Base-by-base conservation (phyloP, 225 moss, liverwort and hornwort species). In the Sphagnum contortum region DNA sequence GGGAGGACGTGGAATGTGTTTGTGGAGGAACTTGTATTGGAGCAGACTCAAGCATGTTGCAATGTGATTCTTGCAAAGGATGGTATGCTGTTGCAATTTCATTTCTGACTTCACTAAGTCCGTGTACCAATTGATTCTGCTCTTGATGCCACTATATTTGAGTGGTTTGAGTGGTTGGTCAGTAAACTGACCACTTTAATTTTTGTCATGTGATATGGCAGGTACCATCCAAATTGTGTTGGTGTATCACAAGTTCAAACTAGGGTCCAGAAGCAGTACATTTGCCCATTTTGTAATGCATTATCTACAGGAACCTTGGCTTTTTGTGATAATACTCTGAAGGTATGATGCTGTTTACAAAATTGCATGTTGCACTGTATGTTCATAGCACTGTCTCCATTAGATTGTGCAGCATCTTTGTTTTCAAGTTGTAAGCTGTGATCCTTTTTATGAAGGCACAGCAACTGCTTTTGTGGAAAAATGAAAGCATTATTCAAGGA, bases 191-290 rank as follows among this genome's bases (percentile, higher is more conserved):
- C 29, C 29, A 29, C 29, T 29, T 29, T 29, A 29, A 29, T 29
- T 29, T 29, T 29, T 29, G 29, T 58, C 58, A 5, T 45, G n/a
- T 69, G 58, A 61, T 52, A 51, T 48, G 64, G 77, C 86, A 95
- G 94, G 89, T 95, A 89, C 65, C 95, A 95, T 78, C 88, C 88
- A 14, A 66, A 64, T 8, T 95, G 95, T 65, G 63, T 95, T n/a
- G 95, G 91, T 5, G 74, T 84, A 3, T 68, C 80, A 12, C 86
- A 82, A 9, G 64, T 90, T 71, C 91, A 91, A 29, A 91, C 82
- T 56, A 79, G 88, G 72, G 74, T 77, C 62, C 94, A 91, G 67
- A 94, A 89, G 69, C 87, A 88, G 63, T 86, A 83, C 49, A 78
- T 87, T 56, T 95, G 95, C 68, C 89, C 95, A 48, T 95, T 83